These are phyloP conservation scores for Sisymbrium altissimum DNA, from an alignment of 345 rosid species.

Conservation along the genomic window DNA sequence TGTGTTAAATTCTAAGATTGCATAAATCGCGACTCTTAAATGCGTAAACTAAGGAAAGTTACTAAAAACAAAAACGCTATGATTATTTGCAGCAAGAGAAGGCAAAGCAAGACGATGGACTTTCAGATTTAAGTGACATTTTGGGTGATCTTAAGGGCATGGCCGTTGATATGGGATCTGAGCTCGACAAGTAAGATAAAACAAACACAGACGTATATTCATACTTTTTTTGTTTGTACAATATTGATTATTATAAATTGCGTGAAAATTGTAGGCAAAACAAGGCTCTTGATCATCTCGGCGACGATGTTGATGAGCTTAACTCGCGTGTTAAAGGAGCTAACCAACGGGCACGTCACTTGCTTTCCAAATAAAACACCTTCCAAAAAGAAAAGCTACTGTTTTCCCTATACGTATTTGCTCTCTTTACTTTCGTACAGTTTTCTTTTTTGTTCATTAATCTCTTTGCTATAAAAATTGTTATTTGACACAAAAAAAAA, in stretches of 20 bases:
- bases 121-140: slow-evolving; percentile 69
- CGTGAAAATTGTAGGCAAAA: slow-evolving; percentile 71
- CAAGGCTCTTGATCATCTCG: slow-evolving; percentile 75
- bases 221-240: not conserved
- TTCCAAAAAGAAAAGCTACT: not conserved
- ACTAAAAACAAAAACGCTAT: not conserved
- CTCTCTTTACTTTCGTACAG: no score
- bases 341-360: slow-evolving; percentile 74
- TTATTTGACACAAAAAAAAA: no score
- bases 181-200: slow-evolving; percentile 61
- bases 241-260: not conserved
- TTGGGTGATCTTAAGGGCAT: slow-evolving; percentile 87
- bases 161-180: slow-evolving; percentile 95
- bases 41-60: not conserved
- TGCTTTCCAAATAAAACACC: slow-evolving; percentile 57
- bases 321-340: slow-evolving; percentile 81
- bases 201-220: not conserved
- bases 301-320: slow-evolving; percentile 74
- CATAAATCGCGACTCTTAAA: not conserved
- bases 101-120: slow-evolving; percentile 78
- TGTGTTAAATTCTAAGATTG: not conserved
- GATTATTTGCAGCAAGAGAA: slow-evolving; percentile 59
- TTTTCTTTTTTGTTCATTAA: no score
- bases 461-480: no score
- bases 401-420: no score